Conservation (phyloP, 129 eudicot species). For the Calendula officinalis region DNA sequence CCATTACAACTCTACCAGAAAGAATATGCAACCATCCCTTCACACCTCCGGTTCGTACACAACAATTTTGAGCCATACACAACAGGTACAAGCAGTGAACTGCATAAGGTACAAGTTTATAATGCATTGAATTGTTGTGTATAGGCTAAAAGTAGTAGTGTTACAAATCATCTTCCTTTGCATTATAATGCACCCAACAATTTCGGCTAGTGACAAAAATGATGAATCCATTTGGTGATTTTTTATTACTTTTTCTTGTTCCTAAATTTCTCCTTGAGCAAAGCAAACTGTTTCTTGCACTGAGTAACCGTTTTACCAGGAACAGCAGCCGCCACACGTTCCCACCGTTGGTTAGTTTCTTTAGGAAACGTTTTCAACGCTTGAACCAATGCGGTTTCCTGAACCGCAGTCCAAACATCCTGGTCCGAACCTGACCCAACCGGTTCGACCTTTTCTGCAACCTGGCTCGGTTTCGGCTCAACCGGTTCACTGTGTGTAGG, state of each 20-base stretch:
- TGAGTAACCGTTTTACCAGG: conserved; percentile 88
- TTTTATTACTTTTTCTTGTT: conserved; percentile 55
- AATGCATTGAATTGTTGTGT: too few species aligned
- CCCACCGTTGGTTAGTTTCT: conserved; percentile 88
- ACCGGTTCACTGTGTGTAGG: conserved; percentile 10
- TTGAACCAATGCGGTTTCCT: conserved; percentile 86
- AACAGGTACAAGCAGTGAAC: too few species aligned
- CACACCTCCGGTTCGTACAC: conserved; percentile 18
- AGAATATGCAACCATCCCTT: conserved; percentile 14
- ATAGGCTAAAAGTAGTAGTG: too few species aligned
- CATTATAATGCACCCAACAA: background rate
- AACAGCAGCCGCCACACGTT: conserved; percentile 91
- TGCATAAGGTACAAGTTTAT: too few species aligned
- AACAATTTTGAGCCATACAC: too few species aligned
- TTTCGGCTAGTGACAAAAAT: conserved; percentile 23
- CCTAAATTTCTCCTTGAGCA: conserved; percentile 79
- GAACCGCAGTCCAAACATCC: conserved; percentile 82
- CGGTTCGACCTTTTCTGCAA: conserved; percentile 20
- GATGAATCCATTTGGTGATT: conserved; percentile 14
- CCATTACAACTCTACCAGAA: conserved; percentile 18
- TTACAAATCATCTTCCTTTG: background rate
- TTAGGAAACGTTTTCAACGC: conserved; percentile 92
- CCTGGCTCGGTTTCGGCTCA: conserved; percentile 29
- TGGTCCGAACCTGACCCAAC: conserved; percentile 53
- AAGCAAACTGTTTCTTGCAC: conserved; percentile 82